Conservation (phyloP, 2,329 filamentous ascomycete genomes). For the Bipolaris sorokiniana region DNA sequence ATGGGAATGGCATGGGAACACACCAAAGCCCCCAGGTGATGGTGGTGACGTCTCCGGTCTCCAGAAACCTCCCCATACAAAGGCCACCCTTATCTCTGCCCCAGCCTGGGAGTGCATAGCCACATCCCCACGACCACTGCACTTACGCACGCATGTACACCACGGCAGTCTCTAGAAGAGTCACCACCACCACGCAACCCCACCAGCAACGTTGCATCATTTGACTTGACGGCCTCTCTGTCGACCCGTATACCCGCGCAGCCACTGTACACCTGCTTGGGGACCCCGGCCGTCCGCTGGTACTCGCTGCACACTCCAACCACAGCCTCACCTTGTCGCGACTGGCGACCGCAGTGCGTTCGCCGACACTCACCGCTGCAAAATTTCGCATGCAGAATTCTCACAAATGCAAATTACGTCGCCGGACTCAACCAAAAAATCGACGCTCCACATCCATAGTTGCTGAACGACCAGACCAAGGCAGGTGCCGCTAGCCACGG, state of each 20-base stretch:
- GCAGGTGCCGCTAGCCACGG: slow-evolving; percentile 25
- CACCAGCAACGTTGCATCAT: slow-evolving; percentile 21
- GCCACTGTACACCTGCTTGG: slow-evolving; percentile 9
- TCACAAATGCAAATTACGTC: slow-evolving; percentile 21
- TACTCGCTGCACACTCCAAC: slow-evolving; percentile 19
- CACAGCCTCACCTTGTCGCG: slow-evolving; percentile 26
- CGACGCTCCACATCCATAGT: slow-evolving; percentile 19
- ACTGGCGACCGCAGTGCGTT: slow-evolving; percentile 21
- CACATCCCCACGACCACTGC: slow-evolving; percentile 6
- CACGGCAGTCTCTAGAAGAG: neutral
- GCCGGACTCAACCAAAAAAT: slow-evolving; percentile 19
- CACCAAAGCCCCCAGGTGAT: slow-evolving; percentile 19
- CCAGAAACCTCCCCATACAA: slow-evolving; percentile 10
- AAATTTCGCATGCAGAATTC: slow-evolving; percentile 30
- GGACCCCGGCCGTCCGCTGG: slow-evolving; percentile 18
- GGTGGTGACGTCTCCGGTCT: slow-evolving; percentile 16
- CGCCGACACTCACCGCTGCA: slow-evolving; percentile 34
- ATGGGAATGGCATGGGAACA: neutral
- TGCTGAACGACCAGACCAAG: slow-evolving; percentile 13
- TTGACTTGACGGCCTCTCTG: slow-evolving; percentile 19
- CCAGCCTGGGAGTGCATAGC: slow-evolving; percentile 15
- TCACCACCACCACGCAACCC: slow-evolving; percentile 5
- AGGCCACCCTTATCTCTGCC: slow-evolving; percentile 11
- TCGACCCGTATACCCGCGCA: slow-evolving; percentile 12
- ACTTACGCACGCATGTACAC: neutral